A percentile compares a stretch with the other conserved stretches of the same genome.
Conservation (phyloP, 139 green algal genomes). For the Chlamydomonas incerta region DNA sequence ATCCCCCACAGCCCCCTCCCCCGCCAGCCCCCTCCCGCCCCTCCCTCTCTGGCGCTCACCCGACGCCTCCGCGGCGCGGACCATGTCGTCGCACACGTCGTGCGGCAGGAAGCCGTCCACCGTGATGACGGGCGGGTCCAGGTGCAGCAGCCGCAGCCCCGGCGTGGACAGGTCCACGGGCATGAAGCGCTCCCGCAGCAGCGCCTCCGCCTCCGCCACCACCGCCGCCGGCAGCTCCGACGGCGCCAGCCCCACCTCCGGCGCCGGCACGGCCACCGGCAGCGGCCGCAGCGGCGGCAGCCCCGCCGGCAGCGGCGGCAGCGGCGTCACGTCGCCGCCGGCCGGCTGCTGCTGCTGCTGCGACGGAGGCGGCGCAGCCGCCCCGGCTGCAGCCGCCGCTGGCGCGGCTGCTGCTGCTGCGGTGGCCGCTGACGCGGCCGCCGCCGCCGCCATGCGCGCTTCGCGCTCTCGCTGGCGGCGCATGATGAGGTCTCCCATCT, state of each 20-base stretch:
- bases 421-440: background rate
- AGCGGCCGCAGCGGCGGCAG: background rate
- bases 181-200: conserved; percentile 10
- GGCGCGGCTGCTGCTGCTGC: background rate
- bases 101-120: conserved; percentile 57
- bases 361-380: too few species aligned
- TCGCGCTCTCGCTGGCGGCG: conserved; percentile 15
- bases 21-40: too few species aligned
- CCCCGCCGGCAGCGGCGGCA: background rate
- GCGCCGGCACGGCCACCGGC: background rate
- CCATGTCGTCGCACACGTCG: conserved; percentile 49
- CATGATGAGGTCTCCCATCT: conserved; percentile 27
- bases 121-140: conserved; percentile 69
- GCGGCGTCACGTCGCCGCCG: background rate
- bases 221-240: background rate
- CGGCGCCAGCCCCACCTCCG: background rate
- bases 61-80: conserved; percentile 8
- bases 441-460: background rate
- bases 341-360: too few species aligned
- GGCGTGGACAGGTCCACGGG: conserved; percentile 7
- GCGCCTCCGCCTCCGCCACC: conserved; percentile 5
- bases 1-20: too few species aligned
- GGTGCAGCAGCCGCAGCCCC: conserved; percentile 39
- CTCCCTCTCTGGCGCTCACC: background rate
- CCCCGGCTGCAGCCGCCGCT: background rate